Percentiles rank a stretch among this genome's conserved stretches.
phyloP scores from a whole-genome alignment of 306 rosid genomes.

The Prunus salicina region DNA sequence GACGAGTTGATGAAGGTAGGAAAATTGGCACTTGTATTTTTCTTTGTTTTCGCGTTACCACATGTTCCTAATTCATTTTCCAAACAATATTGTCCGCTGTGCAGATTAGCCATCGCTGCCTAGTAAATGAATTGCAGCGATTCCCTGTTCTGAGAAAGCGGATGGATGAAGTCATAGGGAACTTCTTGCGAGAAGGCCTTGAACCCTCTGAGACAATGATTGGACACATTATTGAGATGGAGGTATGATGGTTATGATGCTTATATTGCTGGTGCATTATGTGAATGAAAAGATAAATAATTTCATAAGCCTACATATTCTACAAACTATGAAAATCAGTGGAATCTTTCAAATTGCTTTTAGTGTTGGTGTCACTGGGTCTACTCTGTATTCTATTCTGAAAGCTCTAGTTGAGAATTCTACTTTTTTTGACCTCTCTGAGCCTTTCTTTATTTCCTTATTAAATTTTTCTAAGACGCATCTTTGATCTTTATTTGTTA shows the following conservation, averaged over 20 bases:
- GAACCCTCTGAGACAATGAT: slow-evolving; percentile 92
- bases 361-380: not conserved
- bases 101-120: slow-evolving; percentile 92
- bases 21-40: not conserved
- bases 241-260: slow-evolving; percentile 47
- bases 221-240: slow-evolving; percentile 91
- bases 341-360: not conserved
- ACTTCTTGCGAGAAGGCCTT: slow-evolving; percentile 89
- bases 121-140: slow-evolving; percentile 84
- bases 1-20: slow-evolving; percentile 86
- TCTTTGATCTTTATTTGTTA: not conserved
- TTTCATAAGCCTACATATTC: not conserved
- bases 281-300: not conserved
- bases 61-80: slow-evolving; percentile 15
- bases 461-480: not conserved
- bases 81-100: slow-evolving; percentile 18
- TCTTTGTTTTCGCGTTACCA: slow-evolving; percentile 8
- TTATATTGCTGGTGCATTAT: slow-evolving; percentile 5
- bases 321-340: not conserved
- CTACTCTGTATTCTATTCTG: not conserved
- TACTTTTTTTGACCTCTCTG: not conserved
- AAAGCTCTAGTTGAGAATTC: not conserved
- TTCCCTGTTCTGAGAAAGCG: slow-evolving; percentile 89
- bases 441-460: too few relatives aligned
- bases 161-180: slow-evolving; percentile 93